Conservation (phyloP, 306 rosid species). For the Prosopis cineraria region DNA sequence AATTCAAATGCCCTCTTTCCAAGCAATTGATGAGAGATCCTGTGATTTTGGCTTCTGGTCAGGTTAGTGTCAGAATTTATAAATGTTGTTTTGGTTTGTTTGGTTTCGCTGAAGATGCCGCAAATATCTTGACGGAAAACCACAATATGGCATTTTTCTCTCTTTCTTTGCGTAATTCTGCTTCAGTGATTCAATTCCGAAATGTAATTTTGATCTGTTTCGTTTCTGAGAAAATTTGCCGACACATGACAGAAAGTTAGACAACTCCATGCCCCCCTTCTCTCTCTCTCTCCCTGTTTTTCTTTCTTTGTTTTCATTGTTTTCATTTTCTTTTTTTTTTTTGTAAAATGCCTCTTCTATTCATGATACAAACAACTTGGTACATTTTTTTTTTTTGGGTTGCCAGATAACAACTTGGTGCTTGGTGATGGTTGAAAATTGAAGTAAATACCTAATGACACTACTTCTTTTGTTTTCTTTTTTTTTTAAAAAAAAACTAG, state of each 20-base stretch:
- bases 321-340: neutral
- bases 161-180: neutral
- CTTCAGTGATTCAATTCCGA: neutral
- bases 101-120: conserved; percentile 31
- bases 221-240: neutral
- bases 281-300: too few relatives aligned
- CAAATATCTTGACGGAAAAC: conserved; percentile 6
- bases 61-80: conserved; percentile 57
- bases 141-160: neutral
- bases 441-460: neutral
- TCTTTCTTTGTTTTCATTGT: too few relatives aligned
- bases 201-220: neutral
- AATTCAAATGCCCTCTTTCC: conserved; percentile 83
- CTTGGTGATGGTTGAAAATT: neutral
- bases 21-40: conserved; percentile 94
- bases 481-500: neutral
- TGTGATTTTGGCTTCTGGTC: conserved; percentile 79
- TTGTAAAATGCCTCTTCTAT: neutral
- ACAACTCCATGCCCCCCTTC: neutral
- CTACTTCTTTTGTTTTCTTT: neutral
- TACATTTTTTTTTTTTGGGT: too few relatives aligned
- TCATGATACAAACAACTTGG: neutral
- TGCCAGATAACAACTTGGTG: neutral
- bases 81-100: conserved; percentile 16
- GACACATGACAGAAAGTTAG: neutral